Conservation (phyloP, 352 stramenopile species). For the Phytophthora rubi region DNA sequence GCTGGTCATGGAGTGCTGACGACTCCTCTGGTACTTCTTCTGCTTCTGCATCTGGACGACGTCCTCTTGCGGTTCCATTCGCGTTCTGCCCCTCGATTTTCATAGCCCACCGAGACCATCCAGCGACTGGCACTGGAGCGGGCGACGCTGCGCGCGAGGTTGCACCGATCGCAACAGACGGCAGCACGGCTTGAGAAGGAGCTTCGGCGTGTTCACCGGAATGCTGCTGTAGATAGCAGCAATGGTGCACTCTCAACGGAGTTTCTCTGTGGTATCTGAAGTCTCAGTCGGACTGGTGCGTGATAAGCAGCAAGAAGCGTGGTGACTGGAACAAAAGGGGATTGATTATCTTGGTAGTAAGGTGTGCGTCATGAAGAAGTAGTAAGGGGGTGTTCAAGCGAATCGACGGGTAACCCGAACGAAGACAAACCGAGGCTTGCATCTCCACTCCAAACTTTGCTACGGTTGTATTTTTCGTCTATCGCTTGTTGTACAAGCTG, state of each 20-base stretch:
- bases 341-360: conserved; percentile 17
- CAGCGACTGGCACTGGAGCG: conserved; percentile 57
- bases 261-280: conserved; percentile 74
- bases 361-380: conserved; percentile 13
- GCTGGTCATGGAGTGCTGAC: conserved; percentile 48
- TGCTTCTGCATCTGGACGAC: conserved; percentile 40
- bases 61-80: conserved; percentile 39
- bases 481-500: conserved; percentile 10
- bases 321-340: conserved; percentile 25
- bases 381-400: conserved; percentile 15
- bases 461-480: conserved; percentile 15
- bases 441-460: conserved; percentile 6
- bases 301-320: conserved; percentile 18
- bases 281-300: conserved; percentile 1
- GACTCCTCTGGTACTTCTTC: conserved; percentile 42
- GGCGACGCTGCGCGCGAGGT: conserved; percentile 48
- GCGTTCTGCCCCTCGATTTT: conserved; percentile 42
- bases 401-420: conserved; percentile 18
- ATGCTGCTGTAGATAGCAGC: conserved; percentile 52
- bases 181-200: conserved; percentile 65
- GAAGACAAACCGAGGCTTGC: conserved; percentile 34
- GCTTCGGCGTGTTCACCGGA: conserved; percentile 52
- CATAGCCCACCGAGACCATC: conserved; percentile 53
- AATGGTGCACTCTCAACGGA: conserved; percentile 51
- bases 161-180: conserved; percentile 63